Conservation (phyloP, 179 eudicot species). For the Sideroxylon spinosum region DNA sequence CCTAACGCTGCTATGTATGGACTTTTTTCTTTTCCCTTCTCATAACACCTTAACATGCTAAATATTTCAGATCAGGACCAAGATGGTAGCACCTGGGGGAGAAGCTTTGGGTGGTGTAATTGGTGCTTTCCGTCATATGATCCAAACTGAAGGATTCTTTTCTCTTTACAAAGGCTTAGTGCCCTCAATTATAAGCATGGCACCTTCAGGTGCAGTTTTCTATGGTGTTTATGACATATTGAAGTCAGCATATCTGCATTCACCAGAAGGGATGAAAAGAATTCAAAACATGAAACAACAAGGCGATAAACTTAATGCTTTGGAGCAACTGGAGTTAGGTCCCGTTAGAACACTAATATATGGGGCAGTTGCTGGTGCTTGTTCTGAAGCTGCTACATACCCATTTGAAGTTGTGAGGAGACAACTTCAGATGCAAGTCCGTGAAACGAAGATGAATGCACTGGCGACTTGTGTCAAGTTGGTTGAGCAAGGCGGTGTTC, state of each 20-base stretch:
- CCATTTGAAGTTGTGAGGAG: constrained; percentile 98
- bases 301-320: constrained; percentile 56
- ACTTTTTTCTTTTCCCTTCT: not conserved
- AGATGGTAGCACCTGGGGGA: constrained; percentile 95
- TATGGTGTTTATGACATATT: constrained; percentile 93
- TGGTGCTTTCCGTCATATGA: constrained; percentile 75
- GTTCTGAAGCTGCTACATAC: constrained; percentile 95
- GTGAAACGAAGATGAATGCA: constrained; percentile 65
- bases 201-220: constrained; percentile 93
- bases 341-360: constrained; percentile 70
- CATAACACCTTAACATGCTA: constrained; percentile 16
- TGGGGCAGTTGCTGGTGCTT: constrained; percentile 96
- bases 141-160: constrained; percentile 85
- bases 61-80: constrained; percentile 69
- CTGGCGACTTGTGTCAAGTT: constrained; percentile 75
- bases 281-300: constrained; percentile 63
- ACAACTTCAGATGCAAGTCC: constrained; percentile 92
- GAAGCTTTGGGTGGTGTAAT: constrained; percentile 89
- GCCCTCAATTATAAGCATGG: constrained; percentile 92
- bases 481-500: constrained; percentile 83
- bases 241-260: constrained; percentile 77
- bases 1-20: not conserved
- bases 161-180: constrained; percentile 90
- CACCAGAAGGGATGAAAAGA: constrained; percentile 82
- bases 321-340: constrained; percentile 88